Evolutionary conservation across 2,329 filamentous ascomycete genomes (phyloP).

Genomic region (Pleurostoma richardsiae): DNA sequence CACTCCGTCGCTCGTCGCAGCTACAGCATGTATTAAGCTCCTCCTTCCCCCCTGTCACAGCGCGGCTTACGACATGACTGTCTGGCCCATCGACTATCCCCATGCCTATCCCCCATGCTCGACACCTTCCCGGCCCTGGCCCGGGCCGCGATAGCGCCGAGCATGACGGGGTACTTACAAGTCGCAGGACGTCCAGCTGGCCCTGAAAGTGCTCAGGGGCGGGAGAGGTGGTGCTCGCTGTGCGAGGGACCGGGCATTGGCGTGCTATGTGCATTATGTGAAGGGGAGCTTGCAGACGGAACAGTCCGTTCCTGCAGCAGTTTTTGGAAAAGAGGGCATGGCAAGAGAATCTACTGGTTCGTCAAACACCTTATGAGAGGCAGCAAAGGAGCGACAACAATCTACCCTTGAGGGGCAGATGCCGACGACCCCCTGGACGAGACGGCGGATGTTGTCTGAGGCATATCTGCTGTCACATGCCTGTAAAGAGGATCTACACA

Average conservation of each 20-base stretch:
- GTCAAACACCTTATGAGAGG: too few relatives aligned
- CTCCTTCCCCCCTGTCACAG: slow-evolving; percentile 61
- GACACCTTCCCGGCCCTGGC: slow-evolving; percentile 35
- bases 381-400: too few relatives aligned
- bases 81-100: slow-evolving; percentile 41
- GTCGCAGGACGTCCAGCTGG: slow-evolving; percentile 31
- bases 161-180: slow-evolving; percentile 30
- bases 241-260: slow-evolving; percentile 39
- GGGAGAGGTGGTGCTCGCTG: slow-evolving; percentile 34
- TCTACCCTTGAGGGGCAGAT: too few relatives aligned
- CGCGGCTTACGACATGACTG: slow-evolving; percentile 36
- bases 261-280: slow-evolving; percentile 50
- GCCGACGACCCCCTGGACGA: too few relatives aligned
- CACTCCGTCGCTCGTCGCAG: slow-evolving; percentile 15
- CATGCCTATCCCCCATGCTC: slow-evolving; percentile 32
- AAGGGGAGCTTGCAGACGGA: slow-evolving; percentile 45
- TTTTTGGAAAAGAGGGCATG: slow-evolving; percentile 28
- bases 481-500: too few relatives aligned
- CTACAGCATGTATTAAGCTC: slow-evolving; percentile 55
- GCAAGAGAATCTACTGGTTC: slow-evolving; percentile 20
- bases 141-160: slow-evolving; percentile 29
- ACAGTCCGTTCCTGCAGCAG: slow-evolving; percentile 36
- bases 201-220: slow-evolving; percentile 38
- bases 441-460: too few relatives aligned
- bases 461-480: too few relatives aligned